Conservation (phyloP, 345 rosid genomes). For the Gossypium arboreum region DNA sequence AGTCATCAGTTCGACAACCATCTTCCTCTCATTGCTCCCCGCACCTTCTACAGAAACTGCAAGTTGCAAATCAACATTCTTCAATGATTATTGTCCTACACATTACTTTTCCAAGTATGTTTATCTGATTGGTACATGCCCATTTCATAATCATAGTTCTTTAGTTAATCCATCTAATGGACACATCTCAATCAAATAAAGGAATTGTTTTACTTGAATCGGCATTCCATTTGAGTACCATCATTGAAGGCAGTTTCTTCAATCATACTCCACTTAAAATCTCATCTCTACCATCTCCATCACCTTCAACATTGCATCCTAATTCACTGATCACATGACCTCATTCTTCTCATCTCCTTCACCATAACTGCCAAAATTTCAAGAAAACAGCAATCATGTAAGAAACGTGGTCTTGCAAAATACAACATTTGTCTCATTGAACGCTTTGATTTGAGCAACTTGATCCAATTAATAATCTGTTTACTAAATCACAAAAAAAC, state of each 20-base stretch:
- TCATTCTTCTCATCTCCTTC: slow-evolving; percentile 7
- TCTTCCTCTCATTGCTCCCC: neutral
- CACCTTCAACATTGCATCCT: slow-evolving; percentile 14
- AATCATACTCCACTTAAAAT: neutral
- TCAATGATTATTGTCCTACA: neutral
- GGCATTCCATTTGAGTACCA: neutral
- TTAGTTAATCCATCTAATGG: neutral
- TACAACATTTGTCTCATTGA: neutral
- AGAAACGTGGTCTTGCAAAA: neutral
- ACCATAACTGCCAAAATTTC: neutral
- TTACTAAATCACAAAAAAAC: neutral
- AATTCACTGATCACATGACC: neutral
- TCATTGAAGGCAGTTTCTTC: neutral
- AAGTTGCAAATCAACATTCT: neutral
- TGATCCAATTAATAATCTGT: neutral
- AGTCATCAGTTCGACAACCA: neutral
- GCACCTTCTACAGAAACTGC: neutral
- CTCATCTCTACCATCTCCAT: neutral
- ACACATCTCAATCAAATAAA: neutral
- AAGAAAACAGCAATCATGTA: neutral
- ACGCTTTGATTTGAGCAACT: neutral
- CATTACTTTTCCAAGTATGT: neutral
- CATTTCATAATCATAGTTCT: neutral
- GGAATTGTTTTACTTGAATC: neutral
- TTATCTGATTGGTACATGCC: neutral